These are phyloP conservation scores for Populus davidiana DNA, from an alignment of 345 rosid genomes.

Conservation along the genomic window DNA sequence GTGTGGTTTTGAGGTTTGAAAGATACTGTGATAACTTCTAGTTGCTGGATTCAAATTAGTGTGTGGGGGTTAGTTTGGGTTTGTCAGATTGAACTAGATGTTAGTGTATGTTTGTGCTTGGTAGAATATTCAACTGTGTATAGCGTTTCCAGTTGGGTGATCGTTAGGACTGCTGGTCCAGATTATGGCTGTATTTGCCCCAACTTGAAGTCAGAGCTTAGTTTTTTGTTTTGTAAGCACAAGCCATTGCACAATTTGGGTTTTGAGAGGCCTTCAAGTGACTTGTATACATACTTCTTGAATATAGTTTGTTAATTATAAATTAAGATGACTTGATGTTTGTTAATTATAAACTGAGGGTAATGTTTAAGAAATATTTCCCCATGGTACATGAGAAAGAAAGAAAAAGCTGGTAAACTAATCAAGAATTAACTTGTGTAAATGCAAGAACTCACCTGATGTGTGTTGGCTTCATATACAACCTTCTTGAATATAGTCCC, in stretches of 20 bases:
- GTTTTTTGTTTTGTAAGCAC: not conserved
- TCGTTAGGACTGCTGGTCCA: not conserved
- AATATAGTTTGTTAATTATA: too few relatives aligned
- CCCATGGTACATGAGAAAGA: too few relatives aligned
- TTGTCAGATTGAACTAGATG: not conserved
- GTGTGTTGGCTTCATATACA: too few relatives aligned
- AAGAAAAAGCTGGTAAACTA: too few relatives aligned
- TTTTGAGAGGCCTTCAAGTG: not conserved
- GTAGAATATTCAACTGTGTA: not conserved
- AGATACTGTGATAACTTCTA: not conserved
- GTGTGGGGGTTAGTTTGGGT: not conserved
- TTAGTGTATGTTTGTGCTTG: not conserved
- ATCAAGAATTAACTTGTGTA: too few relatives aligned
- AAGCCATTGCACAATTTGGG: not conserved
- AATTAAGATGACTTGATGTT: too few relatives aligned
- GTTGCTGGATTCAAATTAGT: not conserved
- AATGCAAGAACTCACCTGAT: too few relatives aligned
- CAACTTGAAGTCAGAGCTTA: not conserved
- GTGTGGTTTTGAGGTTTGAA: not conserved
- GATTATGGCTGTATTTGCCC: not conserved
- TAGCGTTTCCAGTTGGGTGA: not conserved
- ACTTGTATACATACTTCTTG: too few relatives aligned
- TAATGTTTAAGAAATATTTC: too few relatives aligned
- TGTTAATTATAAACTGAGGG: too few relatives aligned
- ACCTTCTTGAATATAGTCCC: too few relatives aligned